Base-by-base conservation (phyloP, 2,329 filamentous ascomycete genomes). In the Albifimbria verrucaria region DNA sequence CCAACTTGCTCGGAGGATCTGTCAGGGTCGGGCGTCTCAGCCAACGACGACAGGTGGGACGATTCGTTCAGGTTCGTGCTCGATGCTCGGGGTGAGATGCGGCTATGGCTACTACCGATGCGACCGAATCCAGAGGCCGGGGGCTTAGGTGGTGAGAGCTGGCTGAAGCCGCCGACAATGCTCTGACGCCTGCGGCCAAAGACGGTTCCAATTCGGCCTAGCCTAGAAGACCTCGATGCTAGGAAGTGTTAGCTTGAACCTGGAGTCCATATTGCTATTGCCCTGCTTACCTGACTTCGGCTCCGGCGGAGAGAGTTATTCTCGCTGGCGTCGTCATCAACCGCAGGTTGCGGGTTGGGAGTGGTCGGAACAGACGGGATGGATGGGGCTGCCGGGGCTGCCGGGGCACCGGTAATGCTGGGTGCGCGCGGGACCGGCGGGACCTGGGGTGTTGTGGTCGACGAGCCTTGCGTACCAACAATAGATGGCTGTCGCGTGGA, bases 121-220 rank as follows among this genome's bases (percentile, higher is more conserved):
- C 87, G 80, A 36, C 83, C 81, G 62, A 91, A 88, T 2, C 80
- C 77, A 11, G 71, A 57, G 3, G 66, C 61, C 2, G 81, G 77
- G 0, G 44, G 44, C n/a, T 24, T 26, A 4, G 26, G 22, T 7
- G 46, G 26, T 9, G 79, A 86, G 60, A 79, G 76, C 66, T 73
- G 79, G 53, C 75, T 81, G 65, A 81, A 87, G 42, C 86, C 74
- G 56, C 78, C 78, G 69, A 89, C 77, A 52, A 89, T 76, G 67
- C 86, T 89, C 67, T 88, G 85, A 39, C 86, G 77, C 54, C 85
- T 75, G 21, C 85, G 78, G 24, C 69, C 69, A 44, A 90, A 78
- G 74, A 90, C 86, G 12, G 87, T 90, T 17, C 87, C 87, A 50
- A 90, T 78, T 52, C 86, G 80, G 46, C 85, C 77, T 42, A 85